phyloP scores from a whole-genome alignment of 768 basidiomycete genomes.

The Filobasidium floriforme region DNA sequence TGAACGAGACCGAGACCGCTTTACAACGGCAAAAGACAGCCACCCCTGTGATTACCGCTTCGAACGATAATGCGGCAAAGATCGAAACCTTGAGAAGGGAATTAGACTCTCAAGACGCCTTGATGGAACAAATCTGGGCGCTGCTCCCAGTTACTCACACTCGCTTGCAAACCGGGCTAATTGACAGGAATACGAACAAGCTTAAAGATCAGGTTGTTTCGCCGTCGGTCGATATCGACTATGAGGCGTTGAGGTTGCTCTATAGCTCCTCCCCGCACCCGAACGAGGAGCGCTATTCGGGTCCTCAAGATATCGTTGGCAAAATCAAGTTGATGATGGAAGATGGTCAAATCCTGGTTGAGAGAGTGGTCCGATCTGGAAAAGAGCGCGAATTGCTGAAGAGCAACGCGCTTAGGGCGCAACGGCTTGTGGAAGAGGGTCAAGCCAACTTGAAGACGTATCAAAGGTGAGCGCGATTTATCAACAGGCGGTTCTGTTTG shows the following conservation, averaged over 20 bases:
- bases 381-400: slow-evolving; percentile 84
- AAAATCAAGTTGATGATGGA: slow-evolving; percentile 72
- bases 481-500: neutral
- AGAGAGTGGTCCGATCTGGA: slow-evolving; percentile 73
- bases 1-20: slow-evolving; percentile 11
- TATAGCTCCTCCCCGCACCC: slow-evolving; percentile 51
- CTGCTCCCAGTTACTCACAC: slow-evolving; percentile 77
- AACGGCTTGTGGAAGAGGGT: slow-evolving; percentile 80
- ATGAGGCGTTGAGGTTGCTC: slow-evolving; percentile 73
- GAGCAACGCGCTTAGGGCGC: slow-evolving; percentile 82
- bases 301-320: slow-evolving; percentile 65
- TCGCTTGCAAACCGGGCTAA: slow-evolving; percentile 51
- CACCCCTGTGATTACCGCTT: slow-evolving; percentile 14
- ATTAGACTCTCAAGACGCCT: slow-evolving; percentile 54
- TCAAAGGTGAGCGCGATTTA: slow-evolving; percentile 53
- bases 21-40: slow-evolving; percentile 21
- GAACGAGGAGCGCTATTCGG: slow-evolving; percentile 50
- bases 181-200: slow-evolving; percentile 44
- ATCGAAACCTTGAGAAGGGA: slow-evolving; percentile 47
- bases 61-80: slow-evolving; percentile 9
- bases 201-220: slow-evolving; percentile 44
- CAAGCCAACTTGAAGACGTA: slow-evolving; percentile 74
- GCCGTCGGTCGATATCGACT: slow-evolving; percentile 63
- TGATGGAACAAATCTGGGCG: slow-evolving; percentile 68
- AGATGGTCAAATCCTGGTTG: slow-evolving; percentile 76